Percentiles rank a stretch among this genome's conserved stretches.
Evolutionary conservation across 768 basidiomycete species (phyloP).

Genomic region (Trametes punicea): DNA sequence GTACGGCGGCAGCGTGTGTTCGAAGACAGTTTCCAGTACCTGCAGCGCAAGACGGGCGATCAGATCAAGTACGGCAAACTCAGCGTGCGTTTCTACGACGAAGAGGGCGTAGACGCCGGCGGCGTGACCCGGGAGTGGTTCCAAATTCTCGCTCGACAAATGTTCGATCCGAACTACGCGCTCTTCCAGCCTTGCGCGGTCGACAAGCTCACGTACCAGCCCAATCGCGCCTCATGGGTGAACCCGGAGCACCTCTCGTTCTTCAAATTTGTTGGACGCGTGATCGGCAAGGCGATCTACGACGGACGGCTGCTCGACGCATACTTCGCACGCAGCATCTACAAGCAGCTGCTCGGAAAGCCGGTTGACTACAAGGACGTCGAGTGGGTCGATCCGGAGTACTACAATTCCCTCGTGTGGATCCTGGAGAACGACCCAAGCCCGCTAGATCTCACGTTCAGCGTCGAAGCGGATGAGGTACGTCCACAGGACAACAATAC

Average conservation of each 20-base stretch:
- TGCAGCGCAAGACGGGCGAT: constrained; percentile 87
- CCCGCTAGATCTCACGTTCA: constrained; percentile 84
- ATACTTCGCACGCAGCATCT: constrained; percentile 95
- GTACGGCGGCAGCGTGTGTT: constrained; percentile 90
- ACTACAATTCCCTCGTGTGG: constrained; percentile 98
- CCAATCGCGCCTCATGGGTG: constrained; percentile 89
- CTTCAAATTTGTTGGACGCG: constrained; percentile 98
- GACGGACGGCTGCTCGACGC: constrained; percentile 95
- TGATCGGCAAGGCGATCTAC: constrained; percentile 97
- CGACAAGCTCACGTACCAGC: constrained; percentile 93
- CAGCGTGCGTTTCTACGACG: constrained; percentile 92
- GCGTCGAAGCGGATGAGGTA: constrained; percentile 94
- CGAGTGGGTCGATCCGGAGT: constrained; percentile 97
- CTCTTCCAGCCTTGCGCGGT: constrained; percentile 98
- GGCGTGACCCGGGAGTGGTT: constrained; percentile 99
- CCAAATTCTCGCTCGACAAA: constrained; percentile 94
- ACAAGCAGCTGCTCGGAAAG: constrained; percentile 91
- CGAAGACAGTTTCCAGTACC: constrained; percentile 93
- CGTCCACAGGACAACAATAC: too few relatives aligned
- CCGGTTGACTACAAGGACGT: constrained; percentile 95
- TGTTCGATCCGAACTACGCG: constrained; percentile 99
- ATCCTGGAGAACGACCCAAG: constrained; percentile 96
- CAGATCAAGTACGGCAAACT: constrained; percentile 98
- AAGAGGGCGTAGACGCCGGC: constrained; percentile 98
- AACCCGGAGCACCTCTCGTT: constrained; percentile 95